Percentiles rank a stretch among this genome's conserved stretches.
Evolutionary conservation across 2,329 filamentous ascomycete species (phyloP).

Genomic region (Claviceps sp.): DNA sequence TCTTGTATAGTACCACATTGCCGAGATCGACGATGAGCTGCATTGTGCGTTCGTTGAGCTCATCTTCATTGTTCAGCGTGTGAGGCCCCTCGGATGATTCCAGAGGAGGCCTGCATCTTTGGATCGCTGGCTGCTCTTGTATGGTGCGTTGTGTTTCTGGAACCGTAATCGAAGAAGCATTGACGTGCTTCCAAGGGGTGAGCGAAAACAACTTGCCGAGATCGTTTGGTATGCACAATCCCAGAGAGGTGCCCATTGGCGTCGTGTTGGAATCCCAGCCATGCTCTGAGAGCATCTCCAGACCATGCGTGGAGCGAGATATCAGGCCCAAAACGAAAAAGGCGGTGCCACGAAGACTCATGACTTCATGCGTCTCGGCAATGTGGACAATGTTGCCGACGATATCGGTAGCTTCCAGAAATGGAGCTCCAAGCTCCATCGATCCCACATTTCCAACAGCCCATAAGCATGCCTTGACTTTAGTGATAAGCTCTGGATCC

Average conservation of each 20-base stretch:
- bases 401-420: slow-evolving; percentile 80
- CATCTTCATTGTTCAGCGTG: slow-evolving; percentile 44
- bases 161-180: slow-evolving; percentile 31
- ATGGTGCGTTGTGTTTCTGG: slow-evolving; percentile 41
- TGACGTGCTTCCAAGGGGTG: slow-evolving; percentile 41
- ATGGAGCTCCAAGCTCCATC: slow-evolving; percentile 92
- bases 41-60: slow-evolving; percentile 66
- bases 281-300: slow-evolving; percentile 78
- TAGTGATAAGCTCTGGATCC: slow-evolving; percentile 73
- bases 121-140: slow-evolving; percentile 27
- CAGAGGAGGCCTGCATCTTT: slow-evolving; percentile 28
- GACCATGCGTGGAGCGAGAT: slow-evolving; percentile 78
- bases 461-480: slow-evolving; percentile 95
- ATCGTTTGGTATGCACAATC: slow-evolving; percentile 73
- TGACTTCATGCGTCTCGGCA: slow-evolving; percentile 73
- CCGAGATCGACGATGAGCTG: slow-evolving; percentile 78
- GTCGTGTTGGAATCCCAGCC: slow-evolving; percentile 92
- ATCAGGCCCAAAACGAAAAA: slow-evolving; percentile 93
- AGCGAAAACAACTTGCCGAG: slow-evolving; percentile 69
- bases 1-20: slow-evolving; percentile 85
- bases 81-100: slow-evolving; percentile 26
- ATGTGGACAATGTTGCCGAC: slow-evolving; percentile 79
- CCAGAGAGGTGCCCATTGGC: slow-evolving; percentile 66
- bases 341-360: slow-evolving; percentile 87
- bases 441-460: slow-evolving; percentile 95